Evolutionary conservation across 1,284 basidiomycete genomes (phyloP).

Genomic region (Erythrobasidium hasegawianum): DNA sequence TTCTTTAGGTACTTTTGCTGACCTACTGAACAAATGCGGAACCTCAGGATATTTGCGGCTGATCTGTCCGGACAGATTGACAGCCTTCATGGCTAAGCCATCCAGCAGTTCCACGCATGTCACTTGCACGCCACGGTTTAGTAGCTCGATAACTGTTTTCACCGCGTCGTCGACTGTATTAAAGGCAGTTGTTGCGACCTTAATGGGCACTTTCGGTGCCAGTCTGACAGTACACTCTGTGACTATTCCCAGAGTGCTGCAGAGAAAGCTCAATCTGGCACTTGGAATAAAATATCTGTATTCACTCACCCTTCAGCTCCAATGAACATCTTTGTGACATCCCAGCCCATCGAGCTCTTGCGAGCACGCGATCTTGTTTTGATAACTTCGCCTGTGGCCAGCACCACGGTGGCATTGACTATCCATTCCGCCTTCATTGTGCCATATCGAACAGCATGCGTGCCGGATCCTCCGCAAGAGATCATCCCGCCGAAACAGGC

Average conservation of each 20-base stretch:
- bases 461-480: constrained; percentile 39
- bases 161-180: constrained; percentile 57
- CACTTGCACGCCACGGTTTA: constrained; percentile 49
- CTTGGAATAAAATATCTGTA: too few relatives aligned
- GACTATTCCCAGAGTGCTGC: constrained; percentile 35
- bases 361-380: constrained; percentile 73
- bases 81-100: constrained; percentile 52
- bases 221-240: constrained; percentile 66
- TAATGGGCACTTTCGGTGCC: constrained; percentile 71
- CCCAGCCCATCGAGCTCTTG: constrained; percentile 42
- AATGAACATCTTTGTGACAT: constrained; percentile 69
- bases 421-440: constrained; percentile 51
- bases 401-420: constrained; percentile 63
- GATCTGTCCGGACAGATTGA: constrained; percentile 63
- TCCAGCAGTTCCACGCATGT: constrained; percentile 73
- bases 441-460: constrained; percentile 57
- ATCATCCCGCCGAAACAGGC: constrained; percentile 54
- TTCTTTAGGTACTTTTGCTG: background rate
- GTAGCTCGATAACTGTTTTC: constrained; percentile 65
- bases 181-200: constrained; percentile 56
- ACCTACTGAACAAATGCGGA: constrained; percentile 62
- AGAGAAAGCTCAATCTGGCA: background rate
- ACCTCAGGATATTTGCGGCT: constrained; percentile 61
- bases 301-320: constrained; percentile 94
- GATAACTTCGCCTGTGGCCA: constrained; percentile 85